Evolutionary conservation across 2,329 filamentous ascomycete species (phyloP).

Genomic region (Lecanicillium sp.): DNA sequence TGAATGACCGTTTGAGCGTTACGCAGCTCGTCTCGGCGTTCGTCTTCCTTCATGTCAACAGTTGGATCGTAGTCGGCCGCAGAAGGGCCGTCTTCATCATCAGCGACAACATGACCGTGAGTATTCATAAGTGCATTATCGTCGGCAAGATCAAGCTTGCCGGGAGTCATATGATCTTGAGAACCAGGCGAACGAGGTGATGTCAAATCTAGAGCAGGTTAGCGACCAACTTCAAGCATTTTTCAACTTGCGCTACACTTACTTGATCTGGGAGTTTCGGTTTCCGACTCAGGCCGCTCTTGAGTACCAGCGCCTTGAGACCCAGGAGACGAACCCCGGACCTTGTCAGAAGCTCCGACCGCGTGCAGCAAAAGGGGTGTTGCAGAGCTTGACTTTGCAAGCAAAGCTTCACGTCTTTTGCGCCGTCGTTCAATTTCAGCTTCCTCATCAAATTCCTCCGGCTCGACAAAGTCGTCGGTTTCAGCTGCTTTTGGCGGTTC

Average conservation of each 20-base stretch:
- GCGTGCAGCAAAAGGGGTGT: slow-evolving; percentile 70
- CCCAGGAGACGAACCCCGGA: slow-evolving; percentile 45
- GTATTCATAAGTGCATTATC: slow-evolving; percentile 61
- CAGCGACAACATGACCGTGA: slow-evolving; percentile 33
- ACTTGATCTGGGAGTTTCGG: slow-evolving; percentile 42
- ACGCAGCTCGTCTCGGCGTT: slow-evolving; percentile 58
- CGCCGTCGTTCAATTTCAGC: slow-evolving; percentile 78
- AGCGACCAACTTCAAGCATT: background rate
- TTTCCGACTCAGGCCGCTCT: slow-evolving; percentile 18
- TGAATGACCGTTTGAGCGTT: slow-evolving; percentile 46
- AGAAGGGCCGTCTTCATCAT: slow-evolving; percentile 66
- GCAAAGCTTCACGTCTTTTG: slow-evolving; percentile 74
- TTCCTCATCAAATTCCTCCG: slow-evolving; percentile 66
- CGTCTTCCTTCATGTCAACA: slow-evolving; percentile 79
- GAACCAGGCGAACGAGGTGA: slow-evolving; percentile 37
- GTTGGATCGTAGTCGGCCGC: slow-evolving; percentile 90
- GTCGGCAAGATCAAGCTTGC: slow-evolving; percentile 53
- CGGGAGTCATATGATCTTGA: slow-evolving; percentile 46
- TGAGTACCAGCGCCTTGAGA: slow-evolving; percentile 17
- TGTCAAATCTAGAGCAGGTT: slow-evolving; percentile 23
- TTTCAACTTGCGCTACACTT: slow-evolving; percentile 15
- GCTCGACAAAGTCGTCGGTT: slow-evolving; percentile 40
- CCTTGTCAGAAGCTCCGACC: slow-evolving; percentile 53
- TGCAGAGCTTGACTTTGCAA: slow-evolving; percentile 70
- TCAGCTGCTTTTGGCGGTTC: slow-evolving; percentile 18